phyloP scores from a whole-genome alignment of 805 yeast genomes.

The Schwanniomyces pseudopolymorphus region DNA sequence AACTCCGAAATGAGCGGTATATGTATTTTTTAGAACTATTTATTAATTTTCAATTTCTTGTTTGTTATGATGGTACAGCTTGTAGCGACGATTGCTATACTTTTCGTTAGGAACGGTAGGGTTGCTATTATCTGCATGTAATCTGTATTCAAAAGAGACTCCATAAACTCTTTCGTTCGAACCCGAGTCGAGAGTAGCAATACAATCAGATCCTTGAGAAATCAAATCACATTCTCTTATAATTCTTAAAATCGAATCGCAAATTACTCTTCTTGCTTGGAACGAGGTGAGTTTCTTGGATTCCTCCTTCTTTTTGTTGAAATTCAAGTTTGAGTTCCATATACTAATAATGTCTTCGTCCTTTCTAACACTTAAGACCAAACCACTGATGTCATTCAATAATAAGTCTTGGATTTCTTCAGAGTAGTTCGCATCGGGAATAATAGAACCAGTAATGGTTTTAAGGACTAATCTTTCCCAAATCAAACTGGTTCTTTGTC shows the following conservation, averaged over 20 bases:
- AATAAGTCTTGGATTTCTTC: conserved; percentile 38
- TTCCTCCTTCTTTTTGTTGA: conserved; percentile 19
- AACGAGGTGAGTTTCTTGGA: conserved; percentile 38
- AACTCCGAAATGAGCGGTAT: not conserved
- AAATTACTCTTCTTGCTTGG: conserved; percentile 44
- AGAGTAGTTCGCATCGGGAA: conserved; percentile 32
- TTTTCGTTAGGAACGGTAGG: conserved; percentile 9
- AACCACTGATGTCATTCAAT: conserved; percentile 55
- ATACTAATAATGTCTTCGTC: conserved; percentile 60
- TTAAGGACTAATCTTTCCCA: conserved; percentile 59
- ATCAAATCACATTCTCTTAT: conserved; percentile 50
- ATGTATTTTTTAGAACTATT: not conserved
- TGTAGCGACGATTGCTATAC: conserved; percentile 7
- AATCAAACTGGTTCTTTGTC: conserved; percentile 40
- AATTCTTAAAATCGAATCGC: conserved; percentile 46
- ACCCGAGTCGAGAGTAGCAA: conserved; percentile 31
- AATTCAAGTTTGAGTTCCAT: conserved; percentile 57
- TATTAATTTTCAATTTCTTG: not conserved
- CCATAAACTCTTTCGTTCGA: conserved; percentile 44
- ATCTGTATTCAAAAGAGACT: conserved; percentile 46
- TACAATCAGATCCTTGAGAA: conserved; percentile 32
- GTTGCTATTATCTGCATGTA: conserved; percentile 39
- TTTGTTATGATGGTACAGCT: conserved; percentile 3
- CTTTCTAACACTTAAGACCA: conserved; percentile 56
- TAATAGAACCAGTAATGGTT: conserved; percentile 50